These are phyloP conservation scores for Aspergillus oerlinghausenensis DNA, from an alignment of 2,329 filamentous ascomycete genomes.

Conservation along the genomic window DNA sequence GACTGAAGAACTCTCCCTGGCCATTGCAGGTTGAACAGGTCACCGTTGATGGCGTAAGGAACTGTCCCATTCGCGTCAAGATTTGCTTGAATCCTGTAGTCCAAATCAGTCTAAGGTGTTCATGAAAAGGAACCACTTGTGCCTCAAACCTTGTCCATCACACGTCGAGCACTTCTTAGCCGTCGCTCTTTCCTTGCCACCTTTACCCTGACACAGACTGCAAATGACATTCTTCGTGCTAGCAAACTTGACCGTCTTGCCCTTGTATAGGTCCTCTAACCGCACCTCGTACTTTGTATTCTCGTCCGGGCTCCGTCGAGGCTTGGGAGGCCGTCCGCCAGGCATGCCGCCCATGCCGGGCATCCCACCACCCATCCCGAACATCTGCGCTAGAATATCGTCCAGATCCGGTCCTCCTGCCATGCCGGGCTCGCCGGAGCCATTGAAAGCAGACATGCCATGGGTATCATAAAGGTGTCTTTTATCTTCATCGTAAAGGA, in stretches of 20 bases:
- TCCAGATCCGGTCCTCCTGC: conserved; percentile 70
- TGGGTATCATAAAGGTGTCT: conserved; percentile 86
- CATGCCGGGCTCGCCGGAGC: conserved; percentile 61
- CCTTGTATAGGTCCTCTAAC: conserved; percentile 94
- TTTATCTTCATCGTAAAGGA: conserved; percentile 93
- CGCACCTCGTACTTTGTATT: conserved; percentile 87
- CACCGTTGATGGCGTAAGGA: conserved; percentile 74
- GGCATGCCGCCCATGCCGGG: conserved; percentile 50
- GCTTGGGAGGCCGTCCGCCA: conserved; percentile 30
- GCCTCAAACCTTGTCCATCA: conserved; percentile 62
- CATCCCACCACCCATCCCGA: conserved; percentile 46
- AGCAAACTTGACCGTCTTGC: conserved; percentile 94
- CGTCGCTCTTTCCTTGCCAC: conserved; percentile 89
- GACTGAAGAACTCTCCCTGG: conserved; percentile 80
- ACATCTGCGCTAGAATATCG: conserved; percentile 92
- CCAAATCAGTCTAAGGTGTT: neutral
- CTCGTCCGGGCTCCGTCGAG: conserved; percentile 71
- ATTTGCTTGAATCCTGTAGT: conserved; percentile 62
- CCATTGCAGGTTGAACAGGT: conserved; percentile 80
- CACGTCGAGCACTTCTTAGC: conserved; percentile 77
- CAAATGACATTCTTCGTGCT: conserved; percentile 94
- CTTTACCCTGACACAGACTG: conserved; percentile 77
- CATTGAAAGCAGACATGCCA: conserved; percentile 93
- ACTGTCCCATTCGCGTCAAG: conserved; percentile 78
- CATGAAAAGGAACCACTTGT: neutral